Evolutionary conservation across 306 rosid species (phyloP).

Genomic region (Fragaria nilgerrensis): DNA sequence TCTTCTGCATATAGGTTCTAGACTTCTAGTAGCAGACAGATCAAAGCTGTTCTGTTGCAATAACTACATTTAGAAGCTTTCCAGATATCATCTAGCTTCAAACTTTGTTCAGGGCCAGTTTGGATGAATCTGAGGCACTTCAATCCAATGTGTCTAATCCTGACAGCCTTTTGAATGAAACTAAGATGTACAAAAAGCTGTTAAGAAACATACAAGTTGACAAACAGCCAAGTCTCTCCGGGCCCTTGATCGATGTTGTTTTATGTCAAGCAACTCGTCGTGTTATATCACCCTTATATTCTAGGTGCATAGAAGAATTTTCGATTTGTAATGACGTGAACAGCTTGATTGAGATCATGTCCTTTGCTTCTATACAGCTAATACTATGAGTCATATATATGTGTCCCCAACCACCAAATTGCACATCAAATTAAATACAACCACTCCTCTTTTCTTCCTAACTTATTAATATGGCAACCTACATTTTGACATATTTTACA

Average conservation of each 20-base stretch:
- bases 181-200: not conserved
- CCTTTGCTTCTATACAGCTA: not conserved
- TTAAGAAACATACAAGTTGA: not conserved
- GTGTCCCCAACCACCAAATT: not conserved
- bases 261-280: not conserved
- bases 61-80: not conserved
- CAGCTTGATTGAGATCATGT: not conserved
- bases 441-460: not conserved
- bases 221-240: not conserved
- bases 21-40: not conserved
- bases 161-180: not conserved
- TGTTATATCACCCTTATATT: not conserved
- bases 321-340: not conserved
- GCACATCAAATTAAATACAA: conserved; percentile 2
- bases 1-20: not conserved
- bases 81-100: not conserved
- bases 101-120: not conserved
- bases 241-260: not conserved
- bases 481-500: not conserved
- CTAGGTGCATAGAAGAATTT: too few relatives aligned
- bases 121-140: not conserved
- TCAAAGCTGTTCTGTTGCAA: not conserved
- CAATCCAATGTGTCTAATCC: not conserved
- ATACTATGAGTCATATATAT: not conserved
- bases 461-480: not conserved